These are phyloP conservation scores for Lodderomyces theae DNA, from an alignment of 1,139 yeast genomes.

Conservation along the genomic window DNA sequence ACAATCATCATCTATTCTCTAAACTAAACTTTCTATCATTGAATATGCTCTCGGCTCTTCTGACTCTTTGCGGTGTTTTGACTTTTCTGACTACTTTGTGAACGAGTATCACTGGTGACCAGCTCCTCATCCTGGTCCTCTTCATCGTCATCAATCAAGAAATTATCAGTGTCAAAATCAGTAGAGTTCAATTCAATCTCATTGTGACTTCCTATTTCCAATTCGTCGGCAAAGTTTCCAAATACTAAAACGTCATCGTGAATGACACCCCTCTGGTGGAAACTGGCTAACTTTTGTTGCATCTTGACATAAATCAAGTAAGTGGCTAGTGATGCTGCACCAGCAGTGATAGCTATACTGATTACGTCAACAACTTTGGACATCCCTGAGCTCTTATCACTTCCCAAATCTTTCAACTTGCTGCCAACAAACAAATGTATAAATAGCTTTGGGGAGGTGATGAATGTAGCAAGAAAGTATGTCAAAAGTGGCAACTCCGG, in stretches of 20 bases:
- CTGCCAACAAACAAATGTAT: conserved; percentile 80
- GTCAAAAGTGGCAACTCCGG: conserved; percentile 65
- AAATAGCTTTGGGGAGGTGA: conserved; percentile 79
- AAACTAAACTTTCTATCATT: too few relatives aligned
- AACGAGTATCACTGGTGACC: neutral
- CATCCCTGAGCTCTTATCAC: conserved; percentile 45
- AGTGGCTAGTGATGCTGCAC: conserved; percentile 61
- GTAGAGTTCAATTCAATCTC: conserved; percentile 34
- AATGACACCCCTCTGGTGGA: conserved; percentile 21
- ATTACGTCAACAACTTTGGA: conserved; percentile 60
- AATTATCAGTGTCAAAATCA: conserved; percentile 37
- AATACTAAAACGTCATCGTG: conserved; percentile 35
- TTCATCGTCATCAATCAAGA: conserved; percentile 33
- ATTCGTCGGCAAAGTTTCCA: conserved; percentile 42
- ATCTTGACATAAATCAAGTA: conserved; percentile 68
- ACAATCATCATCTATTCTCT: conserved; percentile 1
- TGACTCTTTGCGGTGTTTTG: neutral
- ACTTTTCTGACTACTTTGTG: neutral
- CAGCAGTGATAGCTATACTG: conserved; percentile 58
- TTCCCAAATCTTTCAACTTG: conserved; percentile 69
- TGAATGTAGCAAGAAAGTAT: conserved; percentile 66
- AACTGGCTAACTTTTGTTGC: conserved; percentile 38
- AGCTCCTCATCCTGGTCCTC: conserved; percentile 14
- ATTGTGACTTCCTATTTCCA: conserved; percentile 21
- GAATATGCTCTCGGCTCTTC: too few relatives aligned